Conservation (phyloP, 176 grass and related monocot genomes). For the Leersia perrieri region DNA sequence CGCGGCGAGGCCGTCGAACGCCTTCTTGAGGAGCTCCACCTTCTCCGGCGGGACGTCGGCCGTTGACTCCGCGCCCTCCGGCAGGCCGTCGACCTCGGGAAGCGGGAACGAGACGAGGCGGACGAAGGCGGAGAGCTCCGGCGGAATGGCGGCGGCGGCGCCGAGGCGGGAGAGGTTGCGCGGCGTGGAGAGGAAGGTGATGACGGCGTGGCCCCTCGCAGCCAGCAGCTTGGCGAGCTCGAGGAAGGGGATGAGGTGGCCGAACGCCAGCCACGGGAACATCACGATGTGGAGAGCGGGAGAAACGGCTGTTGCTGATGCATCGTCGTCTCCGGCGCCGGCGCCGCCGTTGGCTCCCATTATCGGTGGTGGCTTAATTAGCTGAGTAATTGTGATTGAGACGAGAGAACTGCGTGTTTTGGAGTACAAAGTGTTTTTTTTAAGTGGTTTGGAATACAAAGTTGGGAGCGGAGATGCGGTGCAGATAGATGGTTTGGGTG, state of each 20-base stretch:
- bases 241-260: conserved; percentile 34
- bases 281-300: conserved; percentile 31
- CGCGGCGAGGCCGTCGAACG: conserved; percentile 30
- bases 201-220: not conserved
- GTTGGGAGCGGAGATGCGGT: no score
- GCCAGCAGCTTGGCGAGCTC: conserved; percentile 22
- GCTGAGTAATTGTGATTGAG: no score
- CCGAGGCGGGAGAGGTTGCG: conserved; percentile 4
- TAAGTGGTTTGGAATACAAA: no score
- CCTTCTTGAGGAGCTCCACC: not conserved
- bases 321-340: no score
- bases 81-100: not conserved
- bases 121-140: not conserved
- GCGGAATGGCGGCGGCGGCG: not conserved
- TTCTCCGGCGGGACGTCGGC: conserved; percentile 17
- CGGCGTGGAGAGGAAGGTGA: conserved; percentile 25
- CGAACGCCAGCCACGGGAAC: conserved; percentile 40
- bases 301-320: not conserved
- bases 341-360: no score
- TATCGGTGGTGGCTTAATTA: no score
- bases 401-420: no score
- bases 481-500: no score
- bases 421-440: no score
- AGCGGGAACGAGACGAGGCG: not conserved
- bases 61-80: conserved; percentile 11